A percentile compares a stretch with the other conserved stretches of the same genome.
Conservation (phyloP, 148 eudicot species). For the Vaccinium macrocarpon region DNA sequence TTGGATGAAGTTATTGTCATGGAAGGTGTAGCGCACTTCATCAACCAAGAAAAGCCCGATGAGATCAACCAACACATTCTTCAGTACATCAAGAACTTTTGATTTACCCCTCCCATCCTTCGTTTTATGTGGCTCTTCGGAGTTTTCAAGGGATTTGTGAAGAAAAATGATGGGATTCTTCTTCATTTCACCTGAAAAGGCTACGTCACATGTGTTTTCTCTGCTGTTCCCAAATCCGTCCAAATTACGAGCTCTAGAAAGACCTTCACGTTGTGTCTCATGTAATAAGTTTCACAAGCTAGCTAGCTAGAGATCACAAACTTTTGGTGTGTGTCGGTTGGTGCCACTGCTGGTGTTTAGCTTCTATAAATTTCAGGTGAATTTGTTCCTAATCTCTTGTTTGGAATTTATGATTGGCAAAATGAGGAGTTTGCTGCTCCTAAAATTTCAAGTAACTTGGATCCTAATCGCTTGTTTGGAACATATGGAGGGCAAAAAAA, state of each 20-base stretch:
- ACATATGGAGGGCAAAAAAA: too few relatives aligned
- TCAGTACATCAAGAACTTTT: conserved; percentile 22
- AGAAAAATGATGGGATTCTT: too few relatives aligned
- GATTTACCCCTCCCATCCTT: neutral
- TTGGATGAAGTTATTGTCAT: conserved; percentile 36
- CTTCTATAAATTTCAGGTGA: neutral
- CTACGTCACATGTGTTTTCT: too few relatives aligned
- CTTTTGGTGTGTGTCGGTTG: neutral
- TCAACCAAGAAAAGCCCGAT: conserved; percentile 30
- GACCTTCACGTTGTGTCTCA: neutral
- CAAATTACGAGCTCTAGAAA: neutral
- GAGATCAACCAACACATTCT: conserved; percentile 34
- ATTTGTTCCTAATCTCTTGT: neutral
- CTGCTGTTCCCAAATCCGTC: too few relatives aligned
- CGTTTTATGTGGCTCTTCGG: too few relatives aligned
- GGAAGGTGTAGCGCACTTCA: conserved; percentile 36
- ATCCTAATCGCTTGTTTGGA: neutral
- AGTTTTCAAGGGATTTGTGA: too few relatives aligned
- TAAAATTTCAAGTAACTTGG: neutral
- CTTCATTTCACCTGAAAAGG: too few relatives aligned
- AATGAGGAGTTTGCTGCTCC: neutral
- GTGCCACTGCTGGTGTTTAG: neutral
- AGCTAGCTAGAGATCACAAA: neutral
- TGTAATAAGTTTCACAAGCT: neutral
- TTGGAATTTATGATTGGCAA: neutral